A percentile compares a stretch with the other conserved stretches of the same genome.
phyloP scores from a whole-genome alignment of 139 green algal species.

The Eudorina sp. region DNA sequence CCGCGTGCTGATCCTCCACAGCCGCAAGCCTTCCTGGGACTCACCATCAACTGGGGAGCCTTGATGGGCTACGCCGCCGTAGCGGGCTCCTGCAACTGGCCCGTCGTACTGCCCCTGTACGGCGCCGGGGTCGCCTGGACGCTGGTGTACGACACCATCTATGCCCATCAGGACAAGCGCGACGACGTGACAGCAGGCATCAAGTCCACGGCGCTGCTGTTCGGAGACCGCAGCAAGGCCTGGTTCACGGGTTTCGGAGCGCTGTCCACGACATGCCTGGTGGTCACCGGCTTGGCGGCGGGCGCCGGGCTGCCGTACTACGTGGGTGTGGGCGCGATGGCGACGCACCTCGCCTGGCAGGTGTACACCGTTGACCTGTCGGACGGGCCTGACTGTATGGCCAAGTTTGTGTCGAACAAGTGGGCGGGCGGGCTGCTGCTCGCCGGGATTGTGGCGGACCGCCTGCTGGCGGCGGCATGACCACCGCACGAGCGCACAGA shows the following conservation, averaged over 20 bases:
- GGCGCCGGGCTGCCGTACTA: constrained; percentile 51
- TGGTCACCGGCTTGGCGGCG: constrained; percentile 50
- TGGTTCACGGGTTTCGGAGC: constrained; percentile 73
- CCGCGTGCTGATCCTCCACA: too few relatives aligned
- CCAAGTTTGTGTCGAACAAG: constrained; percentile 95
- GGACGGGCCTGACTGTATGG: constrained; percentile 80
- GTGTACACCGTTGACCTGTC: constrained; percentile 79
- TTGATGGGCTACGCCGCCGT: constrained; percentile 94
- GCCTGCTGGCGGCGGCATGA: constrained; percentile 58
- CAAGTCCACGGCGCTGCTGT: constrained; percentile 92
- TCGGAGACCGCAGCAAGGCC: constrained; percentile 75
- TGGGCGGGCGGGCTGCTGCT: constrained; percentile 86
- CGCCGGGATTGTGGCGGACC: constrained; percentile 83
- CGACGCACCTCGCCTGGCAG: constrained; percentile 85
- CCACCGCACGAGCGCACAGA: too few relatives aligned
- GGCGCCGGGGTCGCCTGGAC: constrained; percentile 89
- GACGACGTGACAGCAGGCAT: constrained; percentile 91
- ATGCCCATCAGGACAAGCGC: constrained; percentile 97
- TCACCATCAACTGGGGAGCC: constrained; percentile 98
- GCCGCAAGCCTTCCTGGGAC: constrained; percentile 91
- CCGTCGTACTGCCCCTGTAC: constrained; percentile 91
- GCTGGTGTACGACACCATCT: constrained; percentile 99
- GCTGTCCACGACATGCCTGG: constrained; percentile 53
- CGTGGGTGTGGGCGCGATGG: constrained; percentile 65
- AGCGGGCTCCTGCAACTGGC: constrained; percentile 78